These are phyloP conservation scores for Pyronema omphalodes DNA, from an alignment of 495 filamentous ascomycete genomes.

Conservation along the genomic window DNA sequence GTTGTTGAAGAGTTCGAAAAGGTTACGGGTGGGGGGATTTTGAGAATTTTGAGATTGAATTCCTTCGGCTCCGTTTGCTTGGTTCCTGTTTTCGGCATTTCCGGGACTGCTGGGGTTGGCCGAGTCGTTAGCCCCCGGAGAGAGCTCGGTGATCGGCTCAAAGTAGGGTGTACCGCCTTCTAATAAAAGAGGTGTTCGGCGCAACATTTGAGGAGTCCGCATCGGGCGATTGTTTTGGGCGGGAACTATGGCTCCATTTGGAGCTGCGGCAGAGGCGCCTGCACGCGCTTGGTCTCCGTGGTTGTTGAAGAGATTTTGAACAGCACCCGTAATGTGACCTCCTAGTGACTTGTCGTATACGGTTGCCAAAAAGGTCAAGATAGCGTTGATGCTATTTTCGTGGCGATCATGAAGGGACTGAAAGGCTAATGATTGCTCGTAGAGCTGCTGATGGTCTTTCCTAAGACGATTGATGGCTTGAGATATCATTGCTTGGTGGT, in stretches of 20 bases:
- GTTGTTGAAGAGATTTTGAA: conserved; percentile 24
- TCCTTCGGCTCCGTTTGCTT: not conserved
- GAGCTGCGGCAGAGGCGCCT: conserved; percentile 11
- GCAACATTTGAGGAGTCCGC: conserved; percentile 9
- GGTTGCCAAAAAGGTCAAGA: conserved; percentile 87
- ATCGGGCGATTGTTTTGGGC: conserved; percentile 3
- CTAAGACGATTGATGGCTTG: conserved; percentile 57
- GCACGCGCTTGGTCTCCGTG: conserved; percentile 18
- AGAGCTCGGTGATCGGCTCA: conserved; percentile 1
- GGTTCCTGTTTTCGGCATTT: not conserved
- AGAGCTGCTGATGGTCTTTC: conserved; percentile 72
- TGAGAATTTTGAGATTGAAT: not conserved
- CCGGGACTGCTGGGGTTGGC: not conserved
- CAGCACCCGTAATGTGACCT: conserved; percentile 28
- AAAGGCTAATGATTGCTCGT: conserved; percentile 74
- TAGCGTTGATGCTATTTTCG: conserved; percentile 95
- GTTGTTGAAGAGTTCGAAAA: conserved; percentile 1
- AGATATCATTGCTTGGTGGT: conserved; percentile 69
- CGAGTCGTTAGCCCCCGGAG: not conserved
- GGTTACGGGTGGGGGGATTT: not conserved
- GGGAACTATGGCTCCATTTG: conserved; percentile 13
- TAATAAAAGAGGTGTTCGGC: conserved; percentile 17
- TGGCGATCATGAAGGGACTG: conserved; percentile 85
- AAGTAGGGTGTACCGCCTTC: conserved; percentile 9
- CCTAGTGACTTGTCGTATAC: conserved; percentile 73